phyloP scores from a whole-genome alignment of 192 early-diverging fungal species.

The Pecoramyces ruminantium region DNA sequence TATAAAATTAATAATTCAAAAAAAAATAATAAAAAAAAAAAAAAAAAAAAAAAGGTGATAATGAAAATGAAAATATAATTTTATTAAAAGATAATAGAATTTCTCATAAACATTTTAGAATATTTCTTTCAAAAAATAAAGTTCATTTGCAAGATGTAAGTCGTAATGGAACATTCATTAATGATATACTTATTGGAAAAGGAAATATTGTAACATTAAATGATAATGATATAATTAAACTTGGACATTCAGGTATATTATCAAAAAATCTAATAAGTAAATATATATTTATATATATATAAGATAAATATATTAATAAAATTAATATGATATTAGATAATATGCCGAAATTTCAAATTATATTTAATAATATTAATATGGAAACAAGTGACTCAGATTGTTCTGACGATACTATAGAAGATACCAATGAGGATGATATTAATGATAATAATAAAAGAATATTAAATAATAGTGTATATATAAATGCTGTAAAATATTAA shows the following conservation, averaged over 20 bases:
- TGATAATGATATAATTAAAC: background rate
- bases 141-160: background rate
- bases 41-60: background rate
- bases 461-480: background rate
- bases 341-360: background rate
- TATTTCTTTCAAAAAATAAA: background rate
- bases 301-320: too few relatives aligned
- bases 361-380: background rate
- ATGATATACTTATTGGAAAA: background rate
- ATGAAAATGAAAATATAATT: background rate
- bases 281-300: too few relatives aligned
- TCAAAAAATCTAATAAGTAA: too few relatives aligned
- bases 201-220: background rate
- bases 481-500: background rate
- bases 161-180: background rate
- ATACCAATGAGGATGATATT: background rate
- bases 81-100: background rate
- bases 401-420: background rate
- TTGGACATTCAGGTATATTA: background rate
- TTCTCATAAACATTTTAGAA: background rate
- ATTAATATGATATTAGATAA: background rate
- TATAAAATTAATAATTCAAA: too few relatives aligned
- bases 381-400: background rate
- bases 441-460: background rate
- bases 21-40: too few relatives aligned